Conservation (phyloP, 1,284 basidiomycete species). For the Apiotrichum mycotoxinovorans region DNA sequence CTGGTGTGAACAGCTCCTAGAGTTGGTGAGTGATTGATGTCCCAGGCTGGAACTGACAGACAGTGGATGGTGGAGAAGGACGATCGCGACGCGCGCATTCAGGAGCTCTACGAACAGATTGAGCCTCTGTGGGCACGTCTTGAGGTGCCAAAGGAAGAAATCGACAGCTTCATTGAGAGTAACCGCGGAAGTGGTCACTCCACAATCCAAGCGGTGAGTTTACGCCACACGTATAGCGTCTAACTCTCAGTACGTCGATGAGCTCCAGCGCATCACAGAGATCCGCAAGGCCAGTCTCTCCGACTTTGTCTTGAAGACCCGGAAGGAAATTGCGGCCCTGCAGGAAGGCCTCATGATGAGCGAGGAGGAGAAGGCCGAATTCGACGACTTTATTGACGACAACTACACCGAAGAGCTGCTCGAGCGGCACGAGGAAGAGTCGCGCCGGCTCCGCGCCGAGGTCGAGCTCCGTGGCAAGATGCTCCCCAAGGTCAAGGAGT, state of each 20-base stretch:
- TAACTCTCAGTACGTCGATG: constrained; percentile 66
- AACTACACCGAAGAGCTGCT: constrained; percentile 86
- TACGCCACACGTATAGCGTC: background rate
- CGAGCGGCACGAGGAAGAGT: constrained; percentile 81
- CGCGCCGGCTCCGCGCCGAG: constrained; percentile 73
- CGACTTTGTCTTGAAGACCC: constrained; percentile 75
- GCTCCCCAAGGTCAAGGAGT: constrained; percentile 74
- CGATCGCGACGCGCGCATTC: constrained; percentile 39
- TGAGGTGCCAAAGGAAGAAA: constrained; percentile 39
- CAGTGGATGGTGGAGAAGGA: constrained; percentile 42
- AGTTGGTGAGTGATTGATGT: constrained; percentile 30
- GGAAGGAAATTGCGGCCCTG: constrained; percentile 72
- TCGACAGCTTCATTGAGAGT: constrained; percentile 45
- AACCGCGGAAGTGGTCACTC: constrained; percentile 44
- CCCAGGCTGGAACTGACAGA: background rate
- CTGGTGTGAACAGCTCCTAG: constrained; percentile 36
- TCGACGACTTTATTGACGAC: constrained; percentile 75
- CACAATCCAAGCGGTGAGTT: constrained; percentile 42
- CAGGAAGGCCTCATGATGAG: constrained; percentile 86
- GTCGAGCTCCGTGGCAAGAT: constrained; percentile 70
- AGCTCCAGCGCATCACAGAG: constrained; percentile 84
- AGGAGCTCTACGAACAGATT: constrained; percentile 45
- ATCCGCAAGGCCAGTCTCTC: constrained; percentile 84
- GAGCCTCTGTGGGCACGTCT: constrained; percentile 47
- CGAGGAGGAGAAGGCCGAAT: constrained; percentile 74